These are phyloP conservation scores for Pleurotus tuber-regium DNA, from an alignment of 768 basidiomycete genomes.

Conservation along the genomic window DNA sequence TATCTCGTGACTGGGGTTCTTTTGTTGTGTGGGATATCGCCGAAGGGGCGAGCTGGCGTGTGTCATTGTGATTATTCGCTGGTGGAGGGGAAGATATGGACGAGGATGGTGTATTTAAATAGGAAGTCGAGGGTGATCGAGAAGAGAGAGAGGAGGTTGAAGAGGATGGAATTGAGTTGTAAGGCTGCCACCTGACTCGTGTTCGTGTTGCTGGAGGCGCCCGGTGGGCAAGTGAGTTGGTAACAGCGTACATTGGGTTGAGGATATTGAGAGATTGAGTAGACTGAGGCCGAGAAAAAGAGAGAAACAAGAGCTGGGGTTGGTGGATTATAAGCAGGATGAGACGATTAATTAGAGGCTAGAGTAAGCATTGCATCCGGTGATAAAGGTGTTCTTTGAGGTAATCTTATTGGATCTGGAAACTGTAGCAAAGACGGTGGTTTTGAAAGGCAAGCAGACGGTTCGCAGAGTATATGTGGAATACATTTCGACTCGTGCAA, in stretches of 20 bases:
- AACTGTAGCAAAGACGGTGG: constrained; percentile 17
- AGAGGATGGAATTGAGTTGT: constrained; percentile 29
- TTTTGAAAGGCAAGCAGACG: constrained; percentile 22
- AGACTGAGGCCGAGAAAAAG: constrained; percentile 13
- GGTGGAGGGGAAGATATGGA: constrained; percentile 47
- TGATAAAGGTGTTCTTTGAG: constrained; percentile 18
- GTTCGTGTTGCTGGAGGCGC: constrained; percentile 66
- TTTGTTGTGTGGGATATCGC: constrained; percentile 28
- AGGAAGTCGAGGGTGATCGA: constrained; percentile 38
- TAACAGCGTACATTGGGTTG: constrained; percentile 37
- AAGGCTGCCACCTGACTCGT: constrained; percentile 81
- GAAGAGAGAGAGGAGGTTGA: constrained; percentile 18
- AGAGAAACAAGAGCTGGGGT: constrained; percentile 21
- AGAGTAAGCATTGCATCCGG: constrained; percentile 28
- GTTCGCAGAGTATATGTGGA: constrained; percentile 18
- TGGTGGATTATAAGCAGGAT: constrained; percentile 24
- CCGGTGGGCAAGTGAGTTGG: constrained; percentile 63
- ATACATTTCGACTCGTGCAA: constrained; percentile 39
- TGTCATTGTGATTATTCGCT: constrained; percentile 31
- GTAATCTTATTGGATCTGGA: constrained; percentile 16
- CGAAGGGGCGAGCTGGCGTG: constrained; percentile 28
- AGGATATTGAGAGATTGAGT: constrained; percentile 18
- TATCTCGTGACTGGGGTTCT: constrained; percentile 30
- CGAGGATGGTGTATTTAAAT: constrained; percentile 58
- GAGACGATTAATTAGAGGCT: constrained; percentile 30